These are phyloP conservation scores for Rubia tinctorum DNA, from an alignment of 305 asterid genomes.

Conservation along the genomic window DNA sequence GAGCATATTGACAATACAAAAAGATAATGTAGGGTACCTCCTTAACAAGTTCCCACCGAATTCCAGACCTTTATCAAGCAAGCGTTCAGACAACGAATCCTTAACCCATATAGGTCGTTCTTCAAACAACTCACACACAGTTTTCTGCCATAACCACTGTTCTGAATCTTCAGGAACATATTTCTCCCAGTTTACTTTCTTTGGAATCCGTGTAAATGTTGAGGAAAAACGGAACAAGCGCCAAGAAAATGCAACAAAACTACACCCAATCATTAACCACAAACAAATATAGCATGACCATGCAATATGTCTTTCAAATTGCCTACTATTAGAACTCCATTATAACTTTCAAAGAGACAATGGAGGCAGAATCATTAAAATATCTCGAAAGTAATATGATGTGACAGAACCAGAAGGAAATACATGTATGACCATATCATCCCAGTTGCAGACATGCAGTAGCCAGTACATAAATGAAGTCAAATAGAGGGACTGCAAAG, in stretches of 20 bases:
- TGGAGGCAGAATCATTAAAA: not conserved
- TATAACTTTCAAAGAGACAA: not conserved
- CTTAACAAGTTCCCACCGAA: constrained; percentile 46
- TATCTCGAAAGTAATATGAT: not conserved
- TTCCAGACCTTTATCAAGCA: constrained; percentile 55
- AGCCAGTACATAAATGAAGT: not conserved
- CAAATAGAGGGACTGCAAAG: constrained; percentile 21
- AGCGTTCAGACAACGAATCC: constrained; percentile 57
- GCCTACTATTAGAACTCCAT: not conserved
- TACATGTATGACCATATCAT: constrained; percentile 2
- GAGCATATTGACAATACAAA: constrained; percentile 5
- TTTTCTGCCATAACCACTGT: constrained; percentile 69
- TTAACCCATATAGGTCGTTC: constrained; percentile 90
- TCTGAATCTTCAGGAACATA: constrained; percentile 57
- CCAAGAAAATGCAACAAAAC: not conserved
- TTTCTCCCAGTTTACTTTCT: constrained; percentile 87
- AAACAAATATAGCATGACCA: not conserved
- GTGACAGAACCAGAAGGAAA: not conserved
- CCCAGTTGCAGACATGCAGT: not conserved
- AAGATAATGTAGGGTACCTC: constrained; percentile 49
- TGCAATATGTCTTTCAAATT: not conserved
- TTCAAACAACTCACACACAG: constrained; percentile 72
- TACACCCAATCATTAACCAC: not conserved
- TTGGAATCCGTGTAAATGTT: constrained; percentile 86
- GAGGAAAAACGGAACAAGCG: constrained; percentile 33